Base-by-base conservation (phyloP, 2,329 filamentous ascomycete species). In the Microdochium nivale region DNA sequence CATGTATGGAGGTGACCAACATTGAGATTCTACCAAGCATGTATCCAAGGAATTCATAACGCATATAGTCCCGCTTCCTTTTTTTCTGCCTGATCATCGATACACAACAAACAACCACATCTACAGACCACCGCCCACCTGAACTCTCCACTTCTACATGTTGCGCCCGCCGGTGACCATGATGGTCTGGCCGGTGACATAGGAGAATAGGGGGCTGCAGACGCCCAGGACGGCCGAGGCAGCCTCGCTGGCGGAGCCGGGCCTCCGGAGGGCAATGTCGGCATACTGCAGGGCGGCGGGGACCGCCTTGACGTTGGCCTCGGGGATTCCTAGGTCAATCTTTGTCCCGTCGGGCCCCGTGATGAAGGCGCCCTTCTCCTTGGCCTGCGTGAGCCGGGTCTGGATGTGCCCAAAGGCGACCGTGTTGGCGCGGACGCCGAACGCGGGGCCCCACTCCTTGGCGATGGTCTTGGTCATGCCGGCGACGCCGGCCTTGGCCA, bases 381-480 rank as follows among this genome's bases (percentile, higher is more conserved):
- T 95, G 5, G 87, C 86, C 11, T 83, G 86, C 11, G 90, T 95
- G 59, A 95, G 70, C 2, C 90, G 75, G 0, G 90, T 95, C 59
- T 81, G 72, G 58, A 95, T 92, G 65, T 86, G 80, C 0, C 90
- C 90, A 60, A 95, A 95, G 3, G 89, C 89, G 49, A 95, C 76
- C 2, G 88, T 90, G 68, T 95, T 95, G 40, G 84, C 80, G 53
- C 90, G 77, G 5, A 95, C 90, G 49, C 89, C 90, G 60, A 91
- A 95, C 35, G 76, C 69, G 0, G 88, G 89, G 1, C 90, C 90
- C 90, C 90, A 95, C 73, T 96, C 85, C 72, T 95, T 95, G 2
- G 90, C 89, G 63, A 95, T 89, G 1, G 89, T 90, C 74, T 94
- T 95, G 53, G 87, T 91, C 53, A 95, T 77, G 5, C 90, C 90